Evolutionary conservation across 2,329 filamentous ascomycete genomes (phyloP).

Genomic region (Pseudocercospora vitis): DNA sequence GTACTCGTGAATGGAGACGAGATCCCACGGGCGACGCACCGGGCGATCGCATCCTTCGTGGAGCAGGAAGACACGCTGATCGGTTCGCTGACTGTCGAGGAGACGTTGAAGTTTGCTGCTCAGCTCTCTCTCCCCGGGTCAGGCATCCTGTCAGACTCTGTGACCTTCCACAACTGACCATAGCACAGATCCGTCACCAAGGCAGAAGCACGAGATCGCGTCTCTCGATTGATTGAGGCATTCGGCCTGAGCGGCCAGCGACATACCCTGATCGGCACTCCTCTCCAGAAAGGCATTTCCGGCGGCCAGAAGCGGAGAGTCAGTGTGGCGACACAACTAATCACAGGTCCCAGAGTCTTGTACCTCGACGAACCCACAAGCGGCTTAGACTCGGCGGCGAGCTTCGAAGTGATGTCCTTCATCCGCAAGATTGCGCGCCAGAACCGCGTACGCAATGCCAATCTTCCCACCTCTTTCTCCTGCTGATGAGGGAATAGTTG

Average conservation of each 20-base stretch:
- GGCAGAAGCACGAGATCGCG: conserved; percentile 58
- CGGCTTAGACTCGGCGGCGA: conserved; percentile 74
- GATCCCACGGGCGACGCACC: conserved; percentile 32
- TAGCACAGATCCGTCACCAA: conserved; percentile 55
- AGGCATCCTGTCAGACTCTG: conserved; percentile 47
- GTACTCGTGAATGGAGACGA: conserved; percentile 61
- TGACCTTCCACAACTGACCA: conserved; percentile 6
- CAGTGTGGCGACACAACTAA: conserved; percentile 74
- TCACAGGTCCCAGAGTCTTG: conserved; percentile 73
- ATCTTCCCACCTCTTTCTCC: not conserved
- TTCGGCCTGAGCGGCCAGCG: conserved; percentile 71
- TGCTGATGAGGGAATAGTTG: conserved; percentile 48
- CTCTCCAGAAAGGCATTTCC: conserved; percentile 75
- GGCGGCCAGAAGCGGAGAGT: conserved; percentile 79
- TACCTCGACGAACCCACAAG: conserved; percentile 82
- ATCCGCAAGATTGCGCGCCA: conserved; percentile 62
- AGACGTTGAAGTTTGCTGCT: conserved; percentile 75
- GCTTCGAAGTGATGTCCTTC: conserved; percentile 71
- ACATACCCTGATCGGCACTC: conserved; percentile 71
- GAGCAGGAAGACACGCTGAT: conserved; percentile 84
- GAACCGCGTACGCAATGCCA: conserved; percentile 57
- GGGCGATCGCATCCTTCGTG: conserved; percentile 68
- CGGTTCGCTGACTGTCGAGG: conserved; percentile 72
- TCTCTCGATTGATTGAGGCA: conserved; percentile 62
- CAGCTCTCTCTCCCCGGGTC: conserved; percentile 54